Evolutionary conservation across 2,329 filamentous ascomycete genomes (phyloP).

Genomic region (Penicillium sp.): DNA sequence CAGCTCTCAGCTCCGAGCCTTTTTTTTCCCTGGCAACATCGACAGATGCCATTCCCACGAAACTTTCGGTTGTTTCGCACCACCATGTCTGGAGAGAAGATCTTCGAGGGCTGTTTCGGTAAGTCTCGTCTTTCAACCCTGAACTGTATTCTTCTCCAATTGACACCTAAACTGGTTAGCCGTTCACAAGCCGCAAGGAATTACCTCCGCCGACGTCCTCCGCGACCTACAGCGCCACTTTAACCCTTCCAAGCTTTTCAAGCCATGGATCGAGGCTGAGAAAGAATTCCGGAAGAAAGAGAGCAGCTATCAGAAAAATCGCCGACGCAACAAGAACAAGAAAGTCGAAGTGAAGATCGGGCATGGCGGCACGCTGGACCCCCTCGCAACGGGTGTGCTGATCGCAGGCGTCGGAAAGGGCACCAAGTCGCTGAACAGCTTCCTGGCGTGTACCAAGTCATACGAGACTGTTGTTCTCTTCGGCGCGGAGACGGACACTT

Average conservation of each 20-base stretch:
- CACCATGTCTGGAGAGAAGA: conserved; percentile 50
- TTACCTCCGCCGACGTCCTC: conserved; percentile 87
- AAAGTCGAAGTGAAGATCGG: conserved; percentile 84
- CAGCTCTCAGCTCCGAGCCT: conserved; percentile 12
- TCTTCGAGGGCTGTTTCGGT: conserved; percentile 68
- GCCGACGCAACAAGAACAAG: conserved; percentile 58
- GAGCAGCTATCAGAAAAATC: conserved; percentile 61
- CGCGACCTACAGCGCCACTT: conserved; percentile 85
- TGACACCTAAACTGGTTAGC: conserved; percentile 55
- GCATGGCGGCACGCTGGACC: conserved; percentile 93
- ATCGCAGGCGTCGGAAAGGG: conserved; percentile 85
- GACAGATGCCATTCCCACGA: conserved; percentile 37
- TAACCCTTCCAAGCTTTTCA: conserved; percentile 78
- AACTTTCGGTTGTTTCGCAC: conserved; percentile 37
- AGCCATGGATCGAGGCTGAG: conserved; percentile 72
- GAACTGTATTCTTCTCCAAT: background rate
- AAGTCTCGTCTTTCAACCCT: conserved; percentile 27
- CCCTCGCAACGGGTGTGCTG: conserved; percentile 88
- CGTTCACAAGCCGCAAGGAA: conserved; percentile 86
- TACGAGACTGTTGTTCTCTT: conserved; percentile 92
- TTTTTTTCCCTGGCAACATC: conserved; percentile 16
- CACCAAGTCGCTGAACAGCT: conserved; percentile 78
- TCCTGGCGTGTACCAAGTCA: conserved; percentile 86
- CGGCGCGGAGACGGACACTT: conserved; percentile 88
- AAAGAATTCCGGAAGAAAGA: conserved; percentile 60